Base-by-base conservation (phyloP, 2,329 filamentous ascomycete species). In the Cladorrhinum sp. region DNA sequence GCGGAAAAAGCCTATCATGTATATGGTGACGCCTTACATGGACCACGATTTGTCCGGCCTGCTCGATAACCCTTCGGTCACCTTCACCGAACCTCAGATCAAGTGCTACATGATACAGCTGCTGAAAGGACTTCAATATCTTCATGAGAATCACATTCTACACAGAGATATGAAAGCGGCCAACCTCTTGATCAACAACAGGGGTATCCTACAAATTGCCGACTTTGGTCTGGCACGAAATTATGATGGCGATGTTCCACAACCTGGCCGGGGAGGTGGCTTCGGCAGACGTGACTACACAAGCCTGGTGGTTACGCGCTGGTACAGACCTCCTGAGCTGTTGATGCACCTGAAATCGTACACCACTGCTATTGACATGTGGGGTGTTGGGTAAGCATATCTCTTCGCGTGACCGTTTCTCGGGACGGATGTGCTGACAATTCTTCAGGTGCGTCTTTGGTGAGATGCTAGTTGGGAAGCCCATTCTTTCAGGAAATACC, bases 1-100 rank as follows among this genome's bases (percentile, higher is more conserved):
- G 75, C 85, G 88, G 67, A 92, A 91, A 75, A 86, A 88, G 62
- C 88, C 89, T 2, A 93, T 93, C 68, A 92, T 99, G 81, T 98
- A 98, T 77, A 99, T 99, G 95, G 94, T 96, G 56, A 97, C 89
- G 50, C 95, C 94, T 6, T 99, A 99, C 75, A 97, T 98, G 92
- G 93, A 98, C 69, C 95, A 99, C 76, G 95, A 99, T 76, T 83
- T 99, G n/a, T 96, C 94, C 8, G 95, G 95, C 50, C 85, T 99
- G 28, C 86, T 99, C 69, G 95, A 98, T 74, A 99, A 99, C 70
- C 94, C 94, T 9, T 87, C 88, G 6, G 93, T 99, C 42, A 84
- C 85, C 46, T 94, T 99, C 70, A 90, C 89, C 54, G 88, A 93
- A 71, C 84, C 91, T 3, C 93, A 98, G 73, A 96, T 98, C 75